phyloP scores from a whole-genome alignment of 225 moss, liverwort and hornwort species.

The Polytrichum commune region DNA sequence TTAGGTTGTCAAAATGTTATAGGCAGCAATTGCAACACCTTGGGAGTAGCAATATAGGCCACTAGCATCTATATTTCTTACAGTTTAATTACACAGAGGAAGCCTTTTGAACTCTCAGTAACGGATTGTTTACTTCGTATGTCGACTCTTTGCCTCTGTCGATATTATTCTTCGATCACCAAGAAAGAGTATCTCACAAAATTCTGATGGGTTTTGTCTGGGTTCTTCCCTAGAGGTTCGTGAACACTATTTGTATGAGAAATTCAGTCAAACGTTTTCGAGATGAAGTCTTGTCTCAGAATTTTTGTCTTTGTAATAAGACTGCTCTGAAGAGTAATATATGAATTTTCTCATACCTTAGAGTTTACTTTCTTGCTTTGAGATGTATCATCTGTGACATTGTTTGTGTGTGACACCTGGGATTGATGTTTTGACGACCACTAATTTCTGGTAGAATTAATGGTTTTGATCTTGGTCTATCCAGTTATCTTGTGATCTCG shows the following conservation, averaged over 20 bases:
- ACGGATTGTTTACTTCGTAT: no score
- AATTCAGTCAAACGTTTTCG: background rate
- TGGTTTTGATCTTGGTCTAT: background rate
- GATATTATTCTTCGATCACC: no score
- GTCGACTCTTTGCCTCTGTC: no score
- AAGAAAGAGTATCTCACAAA: no score
- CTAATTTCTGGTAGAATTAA: conserved; percentile 5
- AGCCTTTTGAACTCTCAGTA: no score
- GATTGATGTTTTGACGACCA: conserved; percentile 3
- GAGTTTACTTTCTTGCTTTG: background rate
- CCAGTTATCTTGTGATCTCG: conserved; percentile 7
- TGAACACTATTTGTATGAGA: background rate
- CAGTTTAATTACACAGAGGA: no score
- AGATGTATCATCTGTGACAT: background rate
- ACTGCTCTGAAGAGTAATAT: background rate
- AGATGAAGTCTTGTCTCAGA: background rate
- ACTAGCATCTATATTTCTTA: no score
- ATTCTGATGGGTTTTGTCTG: no score
- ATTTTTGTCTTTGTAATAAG: background rate
- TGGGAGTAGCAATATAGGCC: no score
- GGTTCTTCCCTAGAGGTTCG: background rate
- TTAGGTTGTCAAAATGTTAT: no score
- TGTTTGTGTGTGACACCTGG: background rate
- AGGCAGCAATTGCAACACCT: no score
- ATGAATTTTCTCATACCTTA: background rate